Percentiles rank a stretch among this genome's conserved stretches.
Conservation (phyloP, 495 filamentous ascomycete species). For the Hypomontagnella monticulosa region DNA sequence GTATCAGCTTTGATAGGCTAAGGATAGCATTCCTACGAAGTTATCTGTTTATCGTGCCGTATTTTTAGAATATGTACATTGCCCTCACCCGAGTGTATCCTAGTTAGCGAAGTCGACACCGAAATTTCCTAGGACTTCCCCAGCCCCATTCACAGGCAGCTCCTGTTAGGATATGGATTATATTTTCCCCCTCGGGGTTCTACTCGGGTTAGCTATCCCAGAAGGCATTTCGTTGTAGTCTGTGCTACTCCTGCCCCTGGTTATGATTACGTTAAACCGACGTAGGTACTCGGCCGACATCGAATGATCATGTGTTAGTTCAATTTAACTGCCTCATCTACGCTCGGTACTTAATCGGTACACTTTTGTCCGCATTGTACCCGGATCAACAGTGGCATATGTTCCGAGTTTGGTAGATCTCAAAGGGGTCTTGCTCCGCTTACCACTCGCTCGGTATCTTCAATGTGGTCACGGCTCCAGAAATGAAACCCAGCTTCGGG, state of each 20-base stretch:
- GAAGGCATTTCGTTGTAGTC: background rate
- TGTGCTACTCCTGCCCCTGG: conserved; percentile 21
- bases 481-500: conserved; percentile 2
- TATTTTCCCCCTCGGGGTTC: background rate
- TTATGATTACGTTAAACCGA: conserved; percentile 17
- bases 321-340: conserved; percentile 21
- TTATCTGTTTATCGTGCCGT: background rate
- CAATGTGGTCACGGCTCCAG: background rate
- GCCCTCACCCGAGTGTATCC: background rate
- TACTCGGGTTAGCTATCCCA: background rate
- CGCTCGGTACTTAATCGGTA: background rate
- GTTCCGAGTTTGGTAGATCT: background rate
- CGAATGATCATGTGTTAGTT: conserved; percentile 22
- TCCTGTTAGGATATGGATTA: too few species aligned
- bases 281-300: conserved; percentile 2
- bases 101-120: background rate
- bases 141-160: background rate
- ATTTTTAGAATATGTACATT: too few species aligned
- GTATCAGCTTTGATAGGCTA: conserved; percentile 18
- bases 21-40: conserved; percentile 3
- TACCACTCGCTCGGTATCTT: conserved; percentile 6
- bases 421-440: conserved; percentile 20
- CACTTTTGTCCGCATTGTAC: background rate
- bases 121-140: conserved; percentile 1
- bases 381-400: background rate